Conservation (phyloP, 257 asterid genomes). For the Nicotiana obtusifolia region DNA sequence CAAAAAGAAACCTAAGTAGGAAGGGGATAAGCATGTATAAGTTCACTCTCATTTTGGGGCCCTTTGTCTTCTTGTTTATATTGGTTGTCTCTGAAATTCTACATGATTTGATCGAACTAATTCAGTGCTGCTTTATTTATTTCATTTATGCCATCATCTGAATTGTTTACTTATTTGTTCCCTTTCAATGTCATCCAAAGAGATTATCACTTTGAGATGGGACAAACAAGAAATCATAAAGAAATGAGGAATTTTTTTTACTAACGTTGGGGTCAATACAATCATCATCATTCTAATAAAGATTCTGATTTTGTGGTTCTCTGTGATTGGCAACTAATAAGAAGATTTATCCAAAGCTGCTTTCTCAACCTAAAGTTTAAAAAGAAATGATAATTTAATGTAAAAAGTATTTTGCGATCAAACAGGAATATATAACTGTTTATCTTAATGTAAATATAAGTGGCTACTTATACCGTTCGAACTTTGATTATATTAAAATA, state of each 20-base stretch:
- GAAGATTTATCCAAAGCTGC: slow-evolving; percentile 47
- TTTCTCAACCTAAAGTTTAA: slow-evolving; percentile 31
- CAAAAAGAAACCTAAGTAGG: not conserved
- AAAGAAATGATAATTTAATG: too few species aligned
- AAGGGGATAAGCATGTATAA: slow-evolving; percentile 24
- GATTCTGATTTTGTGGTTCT: slow-evolving; percentile 84
- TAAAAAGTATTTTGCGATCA: rapidly evolving
- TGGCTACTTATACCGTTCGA: rapidly evolving
- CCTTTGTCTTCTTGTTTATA: slow-evolving; percentile 21
- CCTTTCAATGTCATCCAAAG: slow-evolving; percentile 16
- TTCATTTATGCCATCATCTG: slow-evolving; percentile 3
- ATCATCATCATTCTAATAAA: slow-evolving; percentile 54
- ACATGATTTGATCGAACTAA: not conserved
- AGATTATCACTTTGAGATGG: slow-evolving; percentile 24
- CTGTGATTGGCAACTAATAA: slow-evolving; percentile 54
- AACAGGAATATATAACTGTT: rapidly evolving
- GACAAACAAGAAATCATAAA: slow-evolving; percentile 21
- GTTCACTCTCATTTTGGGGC: slow-evolving; percentile 18
- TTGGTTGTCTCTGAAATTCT: slow-evolving; percentile 13
- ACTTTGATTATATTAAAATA: slow-evolving; percentile 40
- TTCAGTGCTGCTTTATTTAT: slow-evolving; percentile 2
- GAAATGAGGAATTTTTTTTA: not conserved
- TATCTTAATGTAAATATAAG: rapidly evolving
- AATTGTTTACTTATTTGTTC: slow-evolving; percentile 18
- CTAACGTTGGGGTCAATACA: slow-evolving; percentile 30